Base-by-base conservation (phyloP, 257 asterid species). In the Solanum piurae region DNA sequence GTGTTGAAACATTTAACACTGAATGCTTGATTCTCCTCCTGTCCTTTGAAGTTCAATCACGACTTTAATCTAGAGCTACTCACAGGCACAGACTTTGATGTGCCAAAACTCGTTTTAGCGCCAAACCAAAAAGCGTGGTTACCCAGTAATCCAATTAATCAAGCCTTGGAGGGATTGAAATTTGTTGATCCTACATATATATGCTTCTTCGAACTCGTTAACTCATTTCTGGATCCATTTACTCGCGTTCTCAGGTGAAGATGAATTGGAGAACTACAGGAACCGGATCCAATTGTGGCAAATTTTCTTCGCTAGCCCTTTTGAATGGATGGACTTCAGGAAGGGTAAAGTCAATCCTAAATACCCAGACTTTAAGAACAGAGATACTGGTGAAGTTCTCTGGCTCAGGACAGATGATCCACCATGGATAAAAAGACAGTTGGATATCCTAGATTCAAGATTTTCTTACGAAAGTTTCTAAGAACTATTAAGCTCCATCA, bases 251-350 rank as follows among this genome's bases (percentile, higher is more conserved):
- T 89, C 93, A 76, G 77, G 9, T 60, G 94, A 93, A 88, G 96
- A 93, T 79, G 64, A 79, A 20, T 14, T 6, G 83, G 94, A 90
- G 89, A 89, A 62, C 91, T 87, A 52, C 37, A 91, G 90, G 90
- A 83, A 90, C 62, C 94, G 94, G 64, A 94, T 95, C 46, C 95
- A 89, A 87, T 83, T 95, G 87, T 97, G 99, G 99, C 98, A 95
- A 83, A 75, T 93, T 55, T 95, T 93, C 92, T 95, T 97, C 31
- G 89, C 92, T 87, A 93, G 86, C 91, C 98, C 98, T 23, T 12
- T 77, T 21, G 98, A 97, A 89, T 95, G 99, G 99, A 88, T 91
- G 92, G 99, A 97, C 88, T 84, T 89, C 74, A 89, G 99, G 88
- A 87, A 87, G 71, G 1, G 23, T 86, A 97, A 95, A 92, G 25